Evolutionary conservation across 352 stramenopile genomes (phyloP).

Genomic region (Blastocystis hominis): DNA sequence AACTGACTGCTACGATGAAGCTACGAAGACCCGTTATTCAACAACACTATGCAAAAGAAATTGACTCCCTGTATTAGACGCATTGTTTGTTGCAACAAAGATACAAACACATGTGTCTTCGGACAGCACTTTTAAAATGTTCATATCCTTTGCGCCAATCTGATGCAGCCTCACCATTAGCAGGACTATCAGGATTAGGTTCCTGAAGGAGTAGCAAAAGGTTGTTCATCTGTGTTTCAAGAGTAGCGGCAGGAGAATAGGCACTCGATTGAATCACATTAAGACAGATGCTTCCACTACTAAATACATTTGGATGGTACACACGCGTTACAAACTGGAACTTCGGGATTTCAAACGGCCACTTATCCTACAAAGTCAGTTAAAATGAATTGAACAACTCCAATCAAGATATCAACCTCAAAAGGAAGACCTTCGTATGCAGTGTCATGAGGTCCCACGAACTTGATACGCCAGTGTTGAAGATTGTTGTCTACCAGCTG

Average conservation of each 20-base stretch:
- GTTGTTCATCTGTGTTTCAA: constrained; percentile 3
- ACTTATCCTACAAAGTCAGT: neutral
- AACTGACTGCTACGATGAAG: constrained; percentile 90
- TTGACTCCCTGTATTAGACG: constrained; percentile 74
- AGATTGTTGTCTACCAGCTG: neutral
- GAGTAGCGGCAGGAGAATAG: neutral
- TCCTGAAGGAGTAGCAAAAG: constrained; percentile 40
- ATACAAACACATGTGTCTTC: neutral
- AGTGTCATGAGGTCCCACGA: neutral
- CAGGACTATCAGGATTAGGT: constrained; percentile 16
- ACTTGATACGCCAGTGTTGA: neutral
- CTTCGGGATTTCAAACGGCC: neutral
- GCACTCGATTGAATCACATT: neutral
- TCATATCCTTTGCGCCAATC: neutral
- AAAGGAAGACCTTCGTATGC: neutral
- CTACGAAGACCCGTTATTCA: constrained; percentile 81
- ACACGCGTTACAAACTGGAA: constrained; percentile 4
- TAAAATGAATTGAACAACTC: neutral
- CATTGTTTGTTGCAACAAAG: neutral
- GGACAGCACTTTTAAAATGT: neutral
- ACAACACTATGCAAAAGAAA: constrained; percentile 78
- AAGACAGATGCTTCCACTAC: constrained; percentile 1
- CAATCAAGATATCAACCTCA: neutral
- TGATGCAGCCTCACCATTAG: neutral
- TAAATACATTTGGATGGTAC: constrained; percentile 42